Evolutionary conservation across 1,284 basidiomycete species (phyloP).

Genomic region (Irpex lacteus): DNA sequence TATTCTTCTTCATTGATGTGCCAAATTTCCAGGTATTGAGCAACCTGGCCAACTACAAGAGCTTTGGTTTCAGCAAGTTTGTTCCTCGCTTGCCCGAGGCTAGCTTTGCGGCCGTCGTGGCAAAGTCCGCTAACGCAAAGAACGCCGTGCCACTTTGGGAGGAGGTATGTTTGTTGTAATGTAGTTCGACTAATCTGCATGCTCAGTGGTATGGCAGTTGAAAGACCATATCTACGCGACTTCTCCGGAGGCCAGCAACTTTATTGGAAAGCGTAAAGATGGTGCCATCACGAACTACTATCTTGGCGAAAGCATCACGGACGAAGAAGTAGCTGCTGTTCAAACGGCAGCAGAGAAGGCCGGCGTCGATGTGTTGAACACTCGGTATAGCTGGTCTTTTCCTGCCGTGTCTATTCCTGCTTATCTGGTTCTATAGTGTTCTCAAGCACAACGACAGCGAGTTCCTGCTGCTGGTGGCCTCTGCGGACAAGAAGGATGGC

Average conservation of each 20-base stretch:
- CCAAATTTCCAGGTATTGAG: constrained; percentile 55
- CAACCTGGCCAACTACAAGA: constrained; percentile 77
- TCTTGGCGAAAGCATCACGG: constrained; percentile 61
- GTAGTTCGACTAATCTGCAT: not conserved
- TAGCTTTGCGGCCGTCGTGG: constrained; percentile 63
- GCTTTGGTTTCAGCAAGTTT: constrained; percentile 83
- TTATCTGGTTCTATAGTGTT: constrained; percentile 42
- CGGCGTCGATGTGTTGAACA: constrained; percentile 74
- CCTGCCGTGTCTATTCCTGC: not conserved
- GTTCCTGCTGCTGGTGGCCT: constrained; percentile 74
- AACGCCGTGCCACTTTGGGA: constrained; percentile 61
- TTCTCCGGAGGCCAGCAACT: constrained; percentile 60
- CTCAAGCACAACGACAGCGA: constrained; percentile 57
- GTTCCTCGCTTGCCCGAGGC: constrained; percentile 62
- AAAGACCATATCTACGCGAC: constrained; percentile 70
- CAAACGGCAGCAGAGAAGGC: constrained; percentile 73
- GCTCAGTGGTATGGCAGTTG: constrained; percentile 33
- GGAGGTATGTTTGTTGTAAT: constrained; percentile 37
- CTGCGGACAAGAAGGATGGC: constrained; percentile 42
- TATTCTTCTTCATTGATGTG: constrained; percentile 7
- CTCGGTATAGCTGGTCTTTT: constrained; percentile 48
- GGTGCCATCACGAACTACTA: constrained; percentile 86
- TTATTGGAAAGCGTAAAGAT: constrained; percentile 73
- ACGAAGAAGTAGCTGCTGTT: constrained; percentile 72
- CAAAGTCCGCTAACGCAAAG: constrained; percentile 52